Percentiles rank a stretch among this genome's conserved stretches.
phyloP scores from a whole-genome alignment of 331 rosid species.

The Pyrus hybrid region DNA sequence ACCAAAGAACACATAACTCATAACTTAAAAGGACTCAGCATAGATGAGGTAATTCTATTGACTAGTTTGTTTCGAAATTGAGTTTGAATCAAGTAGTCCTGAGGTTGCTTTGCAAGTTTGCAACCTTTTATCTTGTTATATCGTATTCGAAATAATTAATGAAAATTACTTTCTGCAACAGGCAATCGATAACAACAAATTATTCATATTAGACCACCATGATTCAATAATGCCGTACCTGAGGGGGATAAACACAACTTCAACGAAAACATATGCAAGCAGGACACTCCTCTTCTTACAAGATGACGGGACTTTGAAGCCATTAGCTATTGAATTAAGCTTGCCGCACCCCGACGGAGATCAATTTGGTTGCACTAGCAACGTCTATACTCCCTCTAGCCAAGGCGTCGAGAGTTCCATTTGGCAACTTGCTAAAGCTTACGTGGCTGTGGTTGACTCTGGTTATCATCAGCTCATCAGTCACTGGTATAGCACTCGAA shows the following conservation, averaged over 20 bases:
- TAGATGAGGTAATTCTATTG: not conserved
- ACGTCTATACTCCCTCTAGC: not conserved
- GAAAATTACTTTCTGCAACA: not conserved
- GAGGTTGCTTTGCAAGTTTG: not conserved
- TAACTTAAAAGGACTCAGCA: constrained; percentile 2
- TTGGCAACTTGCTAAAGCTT: not conserved
- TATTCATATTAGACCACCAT: not conserved
- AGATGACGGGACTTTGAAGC: not conserved
- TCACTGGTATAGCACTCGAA: not conserved
- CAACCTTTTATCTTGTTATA: not conserved
- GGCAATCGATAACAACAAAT: not conserved
- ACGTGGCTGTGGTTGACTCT: not conserved
- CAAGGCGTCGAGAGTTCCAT: not conserved
- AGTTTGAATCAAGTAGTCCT: not conserved
- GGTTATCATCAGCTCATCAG: not conserved
- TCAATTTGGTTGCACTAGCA: not conserved
- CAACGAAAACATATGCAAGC: not conserved
- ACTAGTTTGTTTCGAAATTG: not conserved
- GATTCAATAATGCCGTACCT: not conserved
- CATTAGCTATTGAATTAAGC: not conserved
- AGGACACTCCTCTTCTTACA: not conserved
- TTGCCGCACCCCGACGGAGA: not conserved
- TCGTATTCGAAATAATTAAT: too few relatives aligned
- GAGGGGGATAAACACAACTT: not conserved
- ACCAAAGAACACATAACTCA: constrained; percentile 3